Base-by-base conservation (phyloP, 169 alveolate species). In the Theileria annulata region DNA sequence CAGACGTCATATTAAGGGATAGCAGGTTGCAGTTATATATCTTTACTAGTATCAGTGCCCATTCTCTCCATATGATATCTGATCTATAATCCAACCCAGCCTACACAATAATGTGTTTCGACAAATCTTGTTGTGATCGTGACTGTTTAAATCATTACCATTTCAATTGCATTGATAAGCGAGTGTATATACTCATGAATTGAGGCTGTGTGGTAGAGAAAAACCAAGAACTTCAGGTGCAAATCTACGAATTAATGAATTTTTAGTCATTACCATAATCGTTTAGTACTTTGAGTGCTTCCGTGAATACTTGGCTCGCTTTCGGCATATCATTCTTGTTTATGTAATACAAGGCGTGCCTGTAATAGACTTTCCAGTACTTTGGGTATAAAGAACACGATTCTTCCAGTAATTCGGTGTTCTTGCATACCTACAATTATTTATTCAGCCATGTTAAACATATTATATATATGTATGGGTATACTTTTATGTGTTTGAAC, bases 151-250 rank as follows among this genome's bases (percentile, higher is more conserved):
- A n/a, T n/a, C n/a, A n/a, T n/a, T 48, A 82, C 89, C 80, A 67
- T 75, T 27, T 82, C 89, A 23, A 82, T 30, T 27, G 89, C 91
- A 31, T 66, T 84, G 69, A 90, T 71, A 17, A 90, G 64, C 27
- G 87, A 82, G 49, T 85, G 83, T 28, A 90, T 90, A 69, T 90
- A 90, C 80, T 90, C 94, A 59, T 90, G 94, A 28, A 90, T 80
- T 2, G 94, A 90, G 21, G 94, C 91, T 30, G 87, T 90, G 68
- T 87, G 92, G 69, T 90, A 90, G 17, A 89, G 69, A 71, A 90
- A 90, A 54, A 79, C 75, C 74, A 90, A 80, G 74, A 79, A 90
- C 70, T 75, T 60, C 9, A 69, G 64, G 49, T 82, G 71, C 25
- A 82, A 73, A 19, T 66, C 64, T 72, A 12, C 3, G 64, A 12